Percentiles rank a stretch among this genome's conserved stretches.
Conservation (phyloP, 2,329 filamentous ascomycete species). For the Phoma sp. region DNA sequence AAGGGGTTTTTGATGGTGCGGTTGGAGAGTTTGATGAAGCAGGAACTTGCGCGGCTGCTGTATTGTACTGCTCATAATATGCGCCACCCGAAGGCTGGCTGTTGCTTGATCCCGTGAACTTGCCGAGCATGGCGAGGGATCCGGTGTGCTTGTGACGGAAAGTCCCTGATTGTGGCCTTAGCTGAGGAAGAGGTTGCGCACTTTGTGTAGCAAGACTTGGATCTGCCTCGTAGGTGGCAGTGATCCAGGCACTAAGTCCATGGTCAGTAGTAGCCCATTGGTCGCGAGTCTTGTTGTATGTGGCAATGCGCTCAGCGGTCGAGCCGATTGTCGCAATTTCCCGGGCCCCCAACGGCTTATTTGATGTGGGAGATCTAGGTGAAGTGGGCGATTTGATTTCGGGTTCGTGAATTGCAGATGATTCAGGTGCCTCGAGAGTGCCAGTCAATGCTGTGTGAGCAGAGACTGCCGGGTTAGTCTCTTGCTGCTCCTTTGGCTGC, state of each 20-base stretch:
- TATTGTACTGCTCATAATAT: constrained; percentile 25
- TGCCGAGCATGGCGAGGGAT: constrained; percentile 49
- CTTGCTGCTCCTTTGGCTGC: constrained; percentile 9
- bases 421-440: constrained; percentile 17
- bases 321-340: constrained; percentile 78
- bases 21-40: constrained; percentile 33
- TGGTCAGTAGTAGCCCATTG: constrained; percentile 77
- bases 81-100: constrained; percentile 25
- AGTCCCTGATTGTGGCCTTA: constrained; percentile 37
- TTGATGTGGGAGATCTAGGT: constrained; percentile 29
- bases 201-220: constrained; percentile 58
- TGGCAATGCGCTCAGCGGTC: constrained; percentile 72
- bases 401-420: constrained; percentile 27
- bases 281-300: constrained; percentile 74
- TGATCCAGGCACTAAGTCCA: constrained; percentile 71
- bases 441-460: constrained; percentile 14
- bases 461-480: constrained; percentile 22
- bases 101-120: constrained; percentile 35
- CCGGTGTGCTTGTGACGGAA: constrained; percentile 45
- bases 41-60: constrained; percentile 38
- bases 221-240: constrained; percentile 56
- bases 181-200: constrained; percentile 19
- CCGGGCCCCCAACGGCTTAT: constrained; percentile 66
- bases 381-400: constrained; percentile 25
- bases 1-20: constrained; percentile 24